Evolutionary conservation across 306 rosid species (phyloP), one percentile per base, ranked within the genome.

Genomic region (Argentina anserina): DNA sequence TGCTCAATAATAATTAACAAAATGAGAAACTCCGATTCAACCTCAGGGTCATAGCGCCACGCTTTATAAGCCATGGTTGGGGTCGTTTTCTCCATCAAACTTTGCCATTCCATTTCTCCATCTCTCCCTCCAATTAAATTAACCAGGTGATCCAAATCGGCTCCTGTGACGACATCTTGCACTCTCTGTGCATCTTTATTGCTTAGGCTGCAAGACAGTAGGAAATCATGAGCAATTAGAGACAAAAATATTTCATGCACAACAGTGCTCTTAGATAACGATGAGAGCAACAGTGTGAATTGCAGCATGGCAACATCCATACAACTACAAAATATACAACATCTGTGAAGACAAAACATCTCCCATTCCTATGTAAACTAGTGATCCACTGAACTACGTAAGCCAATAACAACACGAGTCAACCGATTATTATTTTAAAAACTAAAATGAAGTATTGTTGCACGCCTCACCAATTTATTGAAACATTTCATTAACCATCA

Each of bases 41-140:
- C 98, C 97, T 88, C 96, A 60, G 96, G 97, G 53, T 95, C 97
- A 83, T 85, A 90, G 73, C 97, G 97, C 99, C 97, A 95, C 43
- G 97, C 97, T 80, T 90, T 89, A 82, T 95, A 95, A 34, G 89
- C 81, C 86, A 95, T 84, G 72, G 77, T 87, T 36, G 88, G 83
- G 66, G 96, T 91, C 37, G 97, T 88, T 75, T 82, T 88, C 67
- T 87, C 90, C 99, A 95, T 88, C 86, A 91, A 71, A 82, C 78
- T 74, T 76, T 95, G 99, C 97, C 99, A 91, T 69, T 95, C 97
- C 82, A 84, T 83, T 81, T 83, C 90, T 69, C 87, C 89, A 67
- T 76, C 87, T 68, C 84, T 88, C 67, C 93, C 96, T 80, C 86
- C 89, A 63, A 91, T 87, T 70, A 95, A 87, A 70, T 87, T 84